Conservation (phyloP, 73 alveolate species). For the Paramecium octaurelia region DNA sequence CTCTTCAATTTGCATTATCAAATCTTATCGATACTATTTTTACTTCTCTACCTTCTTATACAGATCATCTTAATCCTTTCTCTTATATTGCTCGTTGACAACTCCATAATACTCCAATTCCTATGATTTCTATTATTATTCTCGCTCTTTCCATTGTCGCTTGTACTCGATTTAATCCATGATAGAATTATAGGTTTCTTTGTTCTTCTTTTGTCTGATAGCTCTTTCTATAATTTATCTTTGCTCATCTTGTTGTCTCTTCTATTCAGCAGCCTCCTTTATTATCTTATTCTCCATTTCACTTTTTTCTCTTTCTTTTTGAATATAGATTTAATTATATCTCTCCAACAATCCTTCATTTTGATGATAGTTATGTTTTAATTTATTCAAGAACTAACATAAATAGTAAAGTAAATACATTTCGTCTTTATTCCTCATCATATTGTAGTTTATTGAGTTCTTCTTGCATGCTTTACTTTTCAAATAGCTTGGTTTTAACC, state of each 20-base stretch:
- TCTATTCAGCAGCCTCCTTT: conserved; percentile 1
- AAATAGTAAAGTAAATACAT: neutral
- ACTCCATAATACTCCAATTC: neutral
- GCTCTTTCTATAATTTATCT: neutral
- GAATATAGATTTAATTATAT: neutral
- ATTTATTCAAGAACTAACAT: neutral
- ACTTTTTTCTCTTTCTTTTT: conserved; percentile 5
- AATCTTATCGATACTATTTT: neutral
- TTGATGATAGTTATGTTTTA: neutral
- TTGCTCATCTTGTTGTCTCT: neutral
- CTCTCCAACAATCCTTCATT: neutral
- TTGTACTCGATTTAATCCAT: neutral
- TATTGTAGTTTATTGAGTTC: neutral
- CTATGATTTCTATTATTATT: neutral
- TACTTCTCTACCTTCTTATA: neutral
- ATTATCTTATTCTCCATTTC: neutral
- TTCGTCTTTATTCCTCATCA: neutral
- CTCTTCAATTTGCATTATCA: neutral
- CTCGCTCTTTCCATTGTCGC: neutral
- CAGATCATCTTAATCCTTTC: neutral
- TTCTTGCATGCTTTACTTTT: neutral
- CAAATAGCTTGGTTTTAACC: neutral
- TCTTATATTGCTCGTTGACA: neutral
- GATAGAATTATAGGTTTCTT: neutral
- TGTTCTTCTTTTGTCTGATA: neutral